A percentile compares a stretch with the other conserved stretches of the same genome.
These are phyloP conservation scores for Diaporthe capsici DNA, from an alignment of 2,329 filamentous ascomycete genomes.

Conservation along the genomic window DNA sequence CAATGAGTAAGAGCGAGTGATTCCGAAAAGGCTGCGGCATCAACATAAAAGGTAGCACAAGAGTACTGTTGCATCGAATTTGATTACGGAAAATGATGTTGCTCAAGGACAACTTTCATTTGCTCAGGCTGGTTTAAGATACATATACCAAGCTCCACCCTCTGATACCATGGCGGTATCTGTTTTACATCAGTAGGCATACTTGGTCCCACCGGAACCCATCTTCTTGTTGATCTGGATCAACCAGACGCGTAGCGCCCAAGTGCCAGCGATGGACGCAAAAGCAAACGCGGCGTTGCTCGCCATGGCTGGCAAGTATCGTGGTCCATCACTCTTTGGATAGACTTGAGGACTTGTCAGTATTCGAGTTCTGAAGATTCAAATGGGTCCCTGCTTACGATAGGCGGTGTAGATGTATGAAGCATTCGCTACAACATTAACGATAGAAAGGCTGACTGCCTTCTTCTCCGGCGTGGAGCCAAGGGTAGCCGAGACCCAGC, in stretches of 20 bases:
- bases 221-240: conserved; percentile 4
- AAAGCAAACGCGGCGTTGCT: conserved; percentile 4
- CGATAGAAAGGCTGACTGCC: conserved; percentile 46
- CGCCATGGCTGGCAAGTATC: conserved; percentile 5
- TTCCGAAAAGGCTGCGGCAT: not conserved
- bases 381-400: not conserved
- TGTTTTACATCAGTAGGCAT: not conserved
- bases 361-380: rapidly evolving
- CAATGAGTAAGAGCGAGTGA: too few relatives aligned
- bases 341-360: not conserved
- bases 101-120: not conserved
- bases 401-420: conserved; percentile 1
- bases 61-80: not conserved
- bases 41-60: not conserved
- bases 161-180: not conserved
- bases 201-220: not conserved
- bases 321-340: conserved; percentile 1
- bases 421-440: not conserved
- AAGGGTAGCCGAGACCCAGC: conserved; percentile 58
- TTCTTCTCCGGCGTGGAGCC: conserved; percentile 62
- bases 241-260: not conserved
- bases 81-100: not conserved
- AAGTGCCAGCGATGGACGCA: conserved; percentile 10
- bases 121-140: too few relatives aligned
- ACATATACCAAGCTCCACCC: not conserved